Evolutionary conservation across 2,329 filamentous ascomycete species (phyloP).

Genomic region (Bisporella sp.): DNA sequence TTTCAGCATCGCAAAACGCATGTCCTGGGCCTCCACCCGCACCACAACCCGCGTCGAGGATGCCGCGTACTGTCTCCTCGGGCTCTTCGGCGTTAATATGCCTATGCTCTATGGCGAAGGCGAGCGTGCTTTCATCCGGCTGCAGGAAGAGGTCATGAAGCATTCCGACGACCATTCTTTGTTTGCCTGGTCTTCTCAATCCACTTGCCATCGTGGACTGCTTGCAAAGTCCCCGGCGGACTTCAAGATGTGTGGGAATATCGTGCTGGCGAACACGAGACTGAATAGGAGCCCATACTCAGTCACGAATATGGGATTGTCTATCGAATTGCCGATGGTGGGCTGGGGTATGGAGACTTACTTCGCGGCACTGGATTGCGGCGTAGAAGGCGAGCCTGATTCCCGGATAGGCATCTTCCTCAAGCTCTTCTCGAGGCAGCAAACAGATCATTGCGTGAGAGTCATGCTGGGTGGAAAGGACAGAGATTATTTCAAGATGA

Average conservation of each 20-base stretch:
- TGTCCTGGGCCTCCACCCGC: conserved; percentile 2
- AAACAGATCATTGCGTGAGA: conserved; percentile 3
- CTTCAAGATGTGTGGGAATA: background rate
- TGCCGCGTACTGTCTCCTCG: conserved; percentile 23
- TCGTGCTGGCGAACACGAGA: background rate
- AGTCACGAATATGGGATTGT: conserved; percentile 15
- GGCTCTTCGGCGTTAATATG: conserved; percentile 28
- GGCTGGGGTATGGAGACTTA: conserved; percentile 15
- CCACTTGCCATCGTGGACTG: conserved; percentile 1
- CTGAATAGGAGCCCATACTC: conserved; percentile 9
- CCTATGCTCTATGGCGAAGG: conserved; percentile 26
- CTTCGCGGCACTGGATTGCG: conserved; percentile 14
- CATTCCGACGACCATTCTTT: conserved; percentile 28
- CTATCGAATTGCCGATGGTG: conserved; percentile 11
- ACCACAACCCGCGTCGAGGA: conserved; percentile 15
- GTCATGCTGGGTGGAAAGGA: conserved; percentile 1
- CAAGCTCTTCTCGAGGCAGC: background rate
- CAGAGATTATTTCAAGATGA: background rate
- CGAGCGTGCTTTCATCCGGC: background rate
- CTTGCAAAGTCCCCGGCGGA: conserved; percentile 3
- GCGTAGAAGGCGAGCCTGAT: background rate
- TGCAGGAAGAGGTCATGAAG: conserved; percentile 18
- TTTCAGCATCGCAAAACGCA: too few relatives aligned
- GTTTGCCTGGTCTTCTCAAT: conserved; percentile 22
- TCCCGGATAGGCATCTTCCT: conserved; percentile 6